Evolutionary conservation across 1,284 basidiomycete genomes (phyloP), one percentile per base, ranked within the genome.

Genomic region (Ganoderma boninense): DNA sequence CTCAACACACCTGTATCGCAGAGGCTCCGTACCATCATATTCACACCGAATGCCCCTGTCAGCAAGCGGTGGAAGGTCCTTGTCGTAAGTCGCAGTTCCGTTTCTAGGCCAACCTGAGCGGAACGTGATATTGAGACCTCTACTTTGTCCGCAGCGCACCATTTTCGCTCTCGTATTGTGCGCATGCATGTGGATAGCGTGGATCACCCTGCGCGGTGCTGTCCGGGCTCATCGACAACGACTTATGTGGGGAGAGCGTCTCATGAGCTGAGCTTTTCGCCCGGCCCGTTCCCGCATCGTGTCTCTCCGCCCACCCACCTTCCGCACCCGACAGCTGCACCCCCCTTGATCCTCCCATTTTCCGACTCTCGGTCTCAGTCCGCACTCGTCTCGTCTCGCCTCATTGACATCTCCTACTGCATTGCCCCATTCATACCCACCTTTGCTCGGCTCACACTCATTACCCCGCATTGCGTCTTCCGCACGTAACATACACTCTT

Each of bases 1-100:
- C 82, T 93, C 38, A 92, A 93, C 77, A 92, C 89, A 0, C 89
- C 91, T 62, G 88, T 92, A 77, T 90, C 91, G 67, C 88, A 90
- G 77, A 89, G 92, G 23, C 90, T 90, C 86, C 86, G 91, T 61
- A 80, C 85, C 38, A 90, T 89, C 80, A 89, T 93, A 74, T 93
- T 94, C 82, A 89, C 91, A 0, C 84, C 88, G 8, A 84, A 85
- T 1, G 88, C 89, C 60, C 92, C 92, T 1, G 91, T 93, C 38
- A 90, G 90, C 42, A 84, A 84, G 81, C 84, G 86, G 44, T 92
- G 89, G 89, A 92, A 90, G 77, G 79, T 81, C 11, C 80, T 88
- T 57, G 86, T 92, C 23, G 79, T 79, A 64, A 75, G 77, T 76
- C 40, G 23, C 18, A 40, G 18, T 60, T 60, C 32, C 35, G 35